Base-by-base conservation (phyloP, 2,329 filamentous ascomycete genomes). In the Aspergillus novofumigatus region DNA sequence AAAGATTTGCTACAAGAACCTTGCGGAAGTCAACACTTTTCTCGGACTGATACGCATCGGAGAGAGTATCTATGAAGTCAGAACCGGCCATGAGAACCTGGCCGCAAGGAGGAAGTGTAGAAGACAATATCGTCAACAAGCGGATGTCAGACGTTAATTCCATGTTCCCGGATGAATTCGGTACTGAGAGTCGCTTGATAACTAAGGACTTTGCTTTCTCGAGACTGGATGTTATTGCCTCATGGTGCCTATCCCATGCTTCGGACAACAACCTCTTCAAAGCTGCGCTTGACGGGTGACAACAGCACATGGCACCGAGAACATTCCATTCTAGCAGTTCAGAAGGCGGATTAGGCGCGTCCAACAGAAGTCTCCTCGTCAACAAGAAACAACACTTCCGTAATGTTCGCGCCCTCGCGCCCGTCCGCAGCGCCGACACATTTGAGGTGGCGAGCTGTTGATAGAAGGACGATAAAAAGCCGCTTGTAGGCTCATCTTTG, bases 41-140 rank as follows among this genome's bases (percentile, higher is more conserved):
- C 56, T 87, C 81, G 51, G 77, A 77, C 29, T 66, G 65, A 59
- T 78, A 78, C 29, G 69, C 67, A 59, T 78, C 76, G 53, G 69
- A 68, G 11, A 96, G 80, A 0, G 88, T 85, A 70, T 97, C 93
- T 21, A 96, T 74, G 65, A 94, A 93, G 73, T 97, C 93, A 52
- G 89, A 92, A 1, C 93, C 93, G 0, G 89, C 89, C 64, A 96
- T 83, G 65, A 96, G 87, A 63, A 90, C 79, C 6, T 77, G 72
- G 29, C 81, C 83, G 48, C 76, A 76, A 25, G 80, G 66, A 23
- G 75, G 73, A 55, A 77, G 68, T 26, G 68, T 62, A 26, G 72
- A 76, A 4, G 74, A 62, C 32, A 80, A 62, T 23, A 76, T 64
- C 10, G 75, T 78, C 55, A 79, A 63, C 8, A 66, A 60, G 35